Evolutionary conservation across 148 eudicot genomes (phyloP).

Genomic region (Nepenthes mirabilis): DNA sequence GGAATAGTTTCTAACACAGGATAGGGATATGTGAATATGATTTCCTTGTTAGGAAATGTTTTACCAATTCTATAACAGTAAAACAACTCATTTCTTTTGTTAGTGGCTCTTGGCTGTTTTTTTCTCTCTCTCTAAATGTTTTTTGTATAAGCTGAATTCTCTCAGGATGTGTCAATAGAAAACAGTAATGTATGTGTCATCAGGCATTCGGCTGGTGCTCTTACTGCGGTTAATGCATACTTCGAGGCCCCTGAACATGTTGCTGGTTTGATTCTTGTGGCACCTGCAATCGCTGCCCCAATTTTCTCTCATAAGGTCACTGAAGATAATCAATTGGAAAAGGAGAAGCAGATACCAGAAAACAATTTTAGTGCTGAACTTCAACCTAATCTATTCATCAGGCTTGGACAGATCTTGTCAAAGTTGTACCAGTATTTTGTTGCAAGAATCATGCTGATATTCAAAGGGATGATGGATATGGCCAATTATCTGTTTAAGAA

Average conservation of each 20-base stretch:
- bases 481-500: conserved; percentile 43
- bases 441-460: conserved; percentile 21
- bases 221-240: conserved; percentile 68
- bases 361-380: conserved; percentile 22
- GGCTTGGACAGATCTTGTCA: conserved; percentile 30
- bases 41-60: no score
- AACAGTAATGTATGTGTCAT: background rate
- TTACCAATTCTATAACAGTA: no score
- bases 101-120: background rate
- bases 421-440: conserved; percentile 26
- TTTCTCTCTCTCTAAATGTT: no score
- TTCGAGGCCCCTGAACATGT: conserved; percentile 85
- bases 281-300: conserved; percentile 84
- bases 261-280: conserved; percentile 88
- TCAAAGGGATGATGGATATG: conserved; percentile 43
- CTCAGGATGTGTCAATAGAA: no score
- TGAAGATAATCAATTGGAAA: conserved; percentile 19
- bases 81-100: background rate
- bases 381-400: conserved; percentile 24
- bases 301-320: conserved; percentile 18
- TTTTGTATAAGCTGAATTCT: no score
- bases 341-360: conserved; percentile 22
- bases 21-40: no score
- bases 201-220: conserved; percentile 95
- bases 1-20: no score